Percentiles rank a stretch among this genome's conserved stretches.
Evolutionary conservation across 768 basidiomycete species (phyloP).

Genomic region (Dentipellis fragilis): DNA sequence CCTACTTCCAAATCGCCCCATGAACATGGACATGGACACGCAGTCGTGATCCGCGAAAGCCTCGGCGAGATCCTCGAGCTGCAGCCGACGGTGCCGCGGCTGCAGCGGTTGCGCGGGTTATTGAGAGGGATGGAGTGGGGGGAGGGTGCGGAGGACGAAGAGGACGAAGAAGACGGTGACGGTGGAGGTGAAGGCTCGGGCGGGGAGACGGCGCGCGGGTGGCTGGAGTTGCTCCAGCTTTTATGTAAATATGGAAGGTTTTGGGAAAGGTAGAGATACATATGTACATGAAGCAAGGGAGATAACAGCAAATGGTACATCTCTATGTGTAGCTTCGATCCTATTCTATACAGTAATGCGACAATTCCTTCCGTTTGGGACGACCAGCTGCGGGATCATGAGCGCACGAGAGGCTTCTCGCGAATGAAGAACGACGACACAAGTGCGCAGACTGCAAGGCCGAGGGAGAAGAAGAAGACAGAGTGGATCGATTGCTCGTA

Average conservation of each 20-base stretch:
- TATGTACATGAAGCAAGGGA: background rate
- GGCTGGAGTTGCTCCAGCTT: too few relatives aligned
- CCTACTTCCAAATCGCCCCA: too few relatives aligned
- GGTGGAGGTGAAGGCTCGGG: too few relatives aligned
- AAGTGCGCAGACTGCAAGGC: constrained; percentile 29
- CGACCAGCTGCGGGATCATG: too few relatives aligned
- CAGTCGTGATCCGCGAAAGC: constrained; percentile 67
- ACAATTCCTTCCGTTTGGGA: background rate
- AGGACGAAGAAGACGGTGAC: constrained; percentile 20
- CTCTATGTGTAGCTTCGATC: background rate
- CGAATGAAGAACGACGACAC: constrained; percentile 43
- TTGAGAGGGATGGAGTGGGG: constrained; percentile 64
- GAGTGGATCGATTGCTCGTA: constrained; percentile 35
- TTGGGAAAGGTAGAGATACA: background rate
- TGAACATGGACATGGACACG: constrained; percentile 25
- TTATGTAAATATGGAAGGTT: too few relatives aligned
- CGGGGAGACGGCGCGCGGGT: background rate
- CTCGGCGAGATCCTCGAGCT: constrained; percentile 81
- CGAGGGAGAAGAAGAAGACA: constrained; percentile 37
- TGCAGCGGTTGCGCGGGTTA: constrained; percentile 53
- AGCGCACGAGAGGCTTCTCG: constrained; percentile 29
- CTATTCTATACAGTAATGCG: background rate
- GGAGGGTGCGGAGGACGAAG: constrained; percentile 50
- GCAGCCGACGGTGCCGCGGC: constrained; percentile 62
- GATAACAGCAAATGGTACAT: background rate